Percentiles rank a stretch among this genome's conserved stretches.
These are phyloP conservation scores for Picea glauca DNA, from an alignment of 75 land plant species.

Conservation along the genomic window DNA sequence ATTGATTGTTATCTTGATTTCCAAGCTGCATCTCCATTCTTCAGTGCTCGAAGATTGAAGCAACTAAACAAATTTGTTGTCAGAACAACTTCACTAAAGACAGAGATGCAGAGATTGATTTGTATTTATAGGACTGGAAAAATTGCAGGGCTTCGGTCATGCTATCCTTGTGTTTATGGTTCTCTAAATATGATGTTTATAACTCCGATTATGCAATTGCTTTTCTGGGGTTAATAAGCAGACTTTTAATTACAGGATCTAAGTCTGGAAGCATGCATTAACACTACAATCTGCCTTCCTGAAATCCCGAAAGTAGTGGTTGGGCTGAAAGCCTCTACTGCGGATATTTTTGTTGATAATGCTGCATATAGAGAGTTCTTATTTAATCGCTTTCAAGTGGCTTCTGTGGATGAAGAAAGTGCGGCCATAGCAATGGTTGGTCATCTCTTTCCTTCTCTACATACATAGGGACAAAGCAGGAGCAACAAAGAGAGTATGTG, in stretches of 20 bases:
- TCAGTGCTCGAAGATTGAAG: background rate
- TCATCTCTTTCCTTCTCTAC: background rate
- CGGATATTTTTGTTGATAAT: conserved; percentile 36
- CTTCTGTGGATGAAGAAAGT: conserved; percentile 29
- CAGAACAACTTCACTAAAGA: background rate
- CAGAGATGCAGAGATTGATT: background rate
- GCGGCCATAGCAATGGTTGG: conserved; percentile 30
- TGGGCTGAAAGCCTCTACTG: conserved; percentile 20
- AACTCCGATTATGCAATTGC: conserved; percentile 51
- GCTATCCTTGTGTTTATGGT: conserved; percentile 41
- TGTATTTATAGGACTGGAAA: conserved; percentile 19
- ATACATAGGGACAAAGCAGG: background rate
- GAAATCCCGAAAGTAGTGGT: conserved; percentile 18
- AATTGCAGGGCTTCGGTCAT: conserved; percentile 30
- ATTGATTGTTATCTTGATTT: background rate
- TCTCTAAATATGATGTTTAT: conserved; percentile 42
- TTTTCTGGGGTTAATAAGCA: conserved; percentile 39
- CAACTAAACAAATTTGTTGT: background rate
- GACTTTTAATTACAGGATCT: conserved; percentile 23
- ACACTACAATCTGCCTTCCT: conserved; percentile 16
- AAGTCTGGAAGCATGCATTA: background rate
- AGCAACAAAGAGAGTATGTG: background rate
- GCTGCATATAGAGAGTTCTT: conserved; percentile 32
- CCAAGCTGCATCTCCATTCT: background rate
- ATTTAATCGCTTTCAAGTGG: conserved; percentile 13